These are phyloP conservation scores for Exidia glandulosa DNA, from an alignment of 768 basidiomycete species.

Conservation along the genomic window DNA sequence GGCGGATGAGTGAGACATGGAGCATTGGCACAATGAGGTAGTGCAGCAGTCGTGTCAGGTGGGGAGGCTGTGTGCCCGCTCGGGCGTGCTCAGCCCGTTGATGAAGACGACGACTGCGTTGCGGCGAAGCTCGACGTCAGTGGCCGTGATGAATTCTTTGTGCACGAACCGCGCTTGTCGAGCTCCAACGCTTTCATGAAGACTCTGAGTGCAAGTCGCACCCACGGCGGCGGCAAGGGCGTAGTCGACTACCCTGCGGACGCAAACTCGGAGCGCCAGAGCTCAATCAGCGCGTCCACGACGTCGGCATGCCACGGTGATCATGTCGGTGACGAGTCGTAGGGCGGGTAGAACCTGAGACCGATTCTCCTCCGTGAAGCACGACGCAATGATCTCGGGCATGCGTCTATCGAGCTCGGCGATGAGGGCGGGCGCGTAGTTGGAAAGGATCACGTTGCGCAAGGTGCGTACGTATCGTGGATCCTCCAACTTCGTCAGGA, in stretches of 20 bases:
- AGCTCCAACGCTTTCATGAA: slow-evolving; percentile 63
- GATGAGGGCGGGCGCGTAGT: slow-evolving; percentile 60
- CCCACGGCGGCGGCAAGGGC: slow-evolving; percentile 29
- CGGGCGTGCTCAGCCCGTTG: slow-evolving; percentile 60
- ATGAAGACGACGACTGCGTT: slow-evolving; percentile 78
- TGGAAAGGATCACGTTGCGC: slow-evolving; percentile 70
- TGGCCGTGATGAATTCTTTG: slow-evolving; percentile 65
- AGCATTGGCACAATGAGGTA: slow-evolving; percentile 82
- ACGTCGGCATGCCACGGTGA: slow-evolving; percentile 52
- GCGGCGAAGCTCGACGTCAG: slow-evolving; percentile 59
- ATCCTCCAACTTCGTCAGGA: slow-evolving; percentile 67
- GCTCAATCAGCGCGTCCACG: slow-evolving; percentile 55
- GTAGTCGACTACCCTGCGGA: neutral
- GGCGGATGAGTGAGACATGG: slow-evolving; percentile 40
- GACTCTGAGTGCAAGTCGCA: slow-evolving; percentile 58
- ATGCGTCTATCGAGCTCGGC: slow-evolving; percentile 57
- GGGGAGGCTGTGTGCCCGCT: slow-evolving; percentile 73
- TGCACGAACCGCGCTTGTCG: slow-evolving; percentile 80
- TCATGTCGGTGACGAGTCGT: slow-evolving; percentile 66
- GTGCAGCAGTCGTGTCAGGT: slow-evolving; percentile 40
- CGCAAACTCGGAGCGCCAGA: slow-evolving; percentile 53
- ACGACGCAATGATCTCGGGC: slow-evolving; percentile 37
- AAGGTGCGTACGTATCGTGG: slow-evolving; percentile 74
- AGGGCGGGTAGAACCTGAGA: slow-evolving; percentile 57
- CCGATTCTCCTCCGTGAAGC: slow-evolving; percentile 39